Conservation (phyloP, 179 eudicot genomes). For the Beta lomatogona region DNA sequence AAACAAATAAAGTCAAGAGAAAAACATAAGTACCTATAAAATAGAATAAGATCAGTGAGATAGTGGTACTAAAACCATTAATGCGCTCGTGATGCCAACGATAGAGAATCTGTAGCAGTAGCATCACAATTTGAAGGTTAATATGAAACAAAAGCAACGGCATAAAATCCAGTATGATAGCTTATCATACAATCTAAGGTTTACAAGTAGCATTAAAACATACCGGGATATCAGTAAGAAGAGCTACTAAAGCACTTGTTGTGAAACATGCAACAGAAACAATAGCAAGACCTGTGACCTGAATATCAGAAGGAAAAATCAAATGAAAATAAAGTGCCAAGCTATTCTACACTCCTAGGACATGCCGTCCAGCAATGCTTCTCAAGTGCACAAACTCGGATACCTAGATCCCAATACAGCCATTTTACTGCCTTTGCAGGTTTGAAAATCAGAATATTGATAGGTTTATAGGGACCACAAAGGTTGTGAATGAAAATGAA, state of each 20-base stretch:
- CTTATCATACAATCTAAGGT: background rate
- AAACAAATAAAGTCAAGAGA: background rate
- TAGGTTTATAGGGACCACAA: background rate
- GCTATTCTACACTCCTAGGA: background rate
- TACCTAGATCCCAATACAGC: background rate
- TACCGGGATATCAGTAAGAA: slow-evolving; percentile 81
- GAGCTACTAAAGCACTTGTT: slow-evolving; percentile 74
- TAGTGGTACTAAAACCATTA: slow-evolving; percentile 41
- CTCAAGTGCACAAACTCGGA: background rate
- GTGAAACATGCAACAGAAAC: slow-evolving; percentile 80
- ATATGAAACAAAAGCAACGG: background rate
- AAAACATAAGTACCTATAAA: slow-evolving; percentile 59
- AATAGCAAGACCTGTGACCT: slow-evolving; percentile 90
- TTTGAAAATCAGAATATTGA: background rate
- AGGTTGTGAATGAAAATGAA: background rate
- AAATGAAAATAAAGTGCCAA: slow-evolving; percentile 3
- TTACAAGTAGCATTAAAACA: slow-evolving; percentile 15
- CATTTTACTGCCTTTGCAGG: background rate
- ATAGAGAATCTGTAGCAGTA: slow-evolving; percentile 64
- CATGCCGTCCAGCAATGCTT: background rate
- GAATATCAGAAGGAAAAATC: slow-evolving; percentile 25
- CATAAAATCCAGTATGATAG: background rate
- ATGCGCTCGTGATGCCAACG: slow-evolving; percentile 54
- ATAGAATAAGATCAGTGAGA: slow-evolving; percentile 67
- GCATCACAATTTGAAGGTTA: background rate